Conservation (phyloP, 352 stramenopile species). For the Phytophthora chlamydospora region DNA sequence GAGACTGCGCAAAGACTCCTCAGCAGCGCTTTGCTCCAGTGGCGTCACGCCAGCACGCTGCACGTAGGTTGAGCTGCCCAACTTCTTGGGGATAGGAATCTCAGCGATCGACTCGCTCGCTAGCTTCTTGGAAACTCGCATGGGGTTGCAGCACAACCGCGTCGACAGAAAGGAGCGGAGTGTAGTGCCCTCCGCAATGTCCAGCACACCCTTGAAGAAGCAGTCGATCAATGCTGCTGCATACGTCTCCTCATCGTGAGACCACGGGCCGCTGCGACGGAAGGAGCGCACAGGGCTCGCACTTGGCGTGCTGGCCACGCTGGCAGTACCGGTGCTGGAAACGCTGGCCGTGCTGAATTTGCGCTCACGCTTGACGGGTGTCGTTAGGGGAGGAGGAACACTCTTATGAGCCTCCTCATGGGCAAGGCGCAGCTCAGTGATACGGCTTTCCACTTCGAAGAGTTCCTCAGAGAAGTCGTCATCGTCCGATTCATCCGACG, state of each 20-base stretch:
- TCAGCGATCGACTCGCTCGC: conserved; percentile 69
- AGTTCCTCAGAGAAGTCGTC: conserved; percentile 52
- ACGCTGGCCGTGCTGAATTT: conserved; percentile 34
- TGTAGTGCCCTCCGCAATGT: conserved; percentile 67
- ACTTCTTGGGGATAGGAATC: conserved; percentile 75
- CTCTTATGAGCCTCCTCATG: conserved; percentile 48
- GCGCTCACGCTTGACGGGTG: conserved; percentile 35
- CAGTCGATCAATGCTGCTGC: conserved; percentile 64
- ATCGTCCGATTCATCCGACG: conserved; percentile 22
- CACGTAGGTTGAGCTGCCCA: conserved; percentile 73
- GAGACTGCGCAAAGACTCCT: conserved; percentile 47
- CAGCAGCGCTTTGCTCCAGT: conserved; percentile 38
- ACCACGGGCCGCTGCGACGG: conserved; percentile 69
- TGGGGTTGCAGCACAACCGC: conserved; percentile 73
- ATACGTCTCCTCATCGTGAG: conserved; percentile 72
- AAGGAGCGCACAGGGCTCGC: conserved; percentile 38
- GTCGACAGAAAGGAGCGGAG: conserved; percentile 66
- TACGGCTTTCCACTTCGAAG: conserved; percentile 55
- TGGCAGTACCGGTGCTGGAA: conserved; percentile 32
- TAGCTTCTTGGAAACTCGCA: conserved; percentile 83
- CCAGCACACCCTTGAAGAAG: conserved; percentile 73
- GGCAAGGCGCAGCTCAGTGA: conserved; percentile 54
- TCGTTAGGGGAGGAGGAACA: conserved; percentile 2
- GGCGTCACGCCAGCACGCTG: conserved; percentile 37
- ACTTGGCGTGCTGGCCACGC: conserved; percentile 25